Evolutionary conservation across 179 eudicot species (phyloP), one percentile per base, ranked within the genome.

Genomic region (Silene noctiflora): DNA sequence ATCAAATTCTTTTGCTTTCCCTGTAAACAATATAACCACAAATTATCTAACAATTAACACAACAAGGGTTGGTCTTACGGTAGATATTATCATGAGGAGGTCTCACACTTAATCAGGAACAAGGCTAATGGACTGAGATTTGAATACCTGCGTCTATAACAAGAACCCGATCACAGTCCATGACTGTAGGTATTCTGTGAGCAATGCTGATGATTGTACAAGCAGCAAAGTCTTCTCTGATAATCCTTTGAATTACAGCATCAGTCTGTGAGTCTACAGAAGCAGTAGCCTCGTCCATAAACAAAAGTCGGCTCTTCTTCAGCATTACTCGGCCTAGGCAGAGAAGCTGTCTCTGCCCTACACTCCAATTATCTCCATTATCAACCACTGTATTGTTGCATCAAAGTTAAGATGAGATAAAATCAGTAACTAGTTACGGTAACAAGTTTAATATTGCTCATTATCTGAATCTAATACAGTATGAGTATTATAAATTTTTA

Each of bases 241-340:
- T 93, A 71, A 94, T 91, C 76, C 77, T 88, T 75, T 94, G 98
- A 68, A 94, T 93, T 64, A 91, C 91, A n/a, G 88, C 97, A 78
- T 94, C 97, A 0, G 97, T 92, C 68, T 91, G 96, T 8, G 97
- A 93, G 89, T 94, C 98, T 22, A 94, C 97, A 2, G 97, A 94
- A 16, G 98, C 98, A 5, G 98, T 94, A 10, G 98, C 98, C 83
- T 94, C 98, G 33, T 94, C 98, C 98, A 94, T 89, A 58, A 94
- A 94, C 81, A 94, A 63, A 20, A 94, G 83, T 59, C 91, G 78
- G 82, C 97, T 92, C 35, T 46, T 89, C 86, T 94, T 94, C 25
- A 94, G 85, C 91, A 94, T 88, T 24, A 94, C 93, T 74, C 98
- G 75, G 66, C 97, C 97, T 78, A 94, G 75, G 84, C 98, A 92